A percentile compares a stretch with the other conserved stretches of the same genome.
Evolutionary conservation across 192 early-diverging fungal species (phyloP).

Genomic region (Podila horticola): DNA sequence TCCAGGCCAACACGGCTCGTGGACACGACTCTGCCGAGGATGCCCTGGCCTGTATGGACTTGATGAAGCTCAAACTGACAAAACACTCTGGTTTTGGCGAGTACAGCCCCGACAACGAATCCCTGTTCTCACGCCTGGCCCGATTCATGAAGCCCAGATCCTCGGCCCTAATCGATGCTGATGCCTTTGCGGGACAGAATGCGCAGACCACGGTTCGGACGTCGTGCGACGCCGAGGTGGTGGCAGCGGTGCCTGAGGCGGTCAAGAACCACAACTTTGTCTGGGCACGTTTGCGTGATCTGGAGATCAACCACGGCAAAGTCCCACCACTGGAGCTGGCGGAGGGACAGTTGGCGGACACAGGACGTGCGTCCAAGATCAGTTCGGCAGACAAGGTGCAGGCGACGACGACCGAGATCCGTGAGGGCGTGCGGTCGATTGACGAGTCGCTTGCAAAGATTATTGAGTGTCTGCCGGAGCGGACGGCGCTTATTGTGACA

Average conservation of each 20-base stretch:
- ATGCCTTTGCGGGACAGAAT: constrained; percentile 21
- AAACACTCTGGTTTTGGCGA: constrained; percentile 53
- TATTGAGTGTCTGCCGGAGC: constrained; percentile 36
- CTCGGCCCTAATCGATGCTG: constrained; percentile 35
- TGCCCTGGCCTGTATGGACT: constrained; percentile 71
- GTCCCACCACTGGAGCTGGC: neutral
- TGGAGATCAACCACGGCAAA: constrained; percentile 50
- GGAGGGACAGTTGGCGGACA: constrained; percentile 25
- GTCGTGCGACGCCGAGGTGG: constrained; percentile 31
- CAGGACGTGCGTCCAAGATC: constrained; percentile 22
- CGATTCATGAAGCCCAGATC: constrained; percentile 24
- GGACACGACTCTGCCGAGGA: constrained; percentile 81
- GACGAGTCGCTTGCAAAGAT: constrained; percentile 46
- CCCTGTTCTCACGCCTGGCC: constrained; percentile 46
- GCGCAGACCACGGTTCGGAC: constrained; percentile 30
- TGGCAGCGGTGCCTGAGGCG: constrained; percentile 29
- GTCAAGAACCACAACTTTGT: constrained; percentile 37
- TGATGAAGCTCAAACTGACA: constrained; percentile 66
- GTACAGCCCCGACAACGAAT: constrained; percentile 43
- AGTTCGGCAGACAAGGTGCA: constrained; percentile 42
- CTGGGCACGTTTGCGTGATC: constrained; percentile 44
- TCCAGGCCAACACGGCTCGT: constrained; percentile 58
- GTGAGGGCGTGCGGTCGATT: constrained; percentile 27
- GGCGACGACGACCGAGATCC: constrained; percentile 29
- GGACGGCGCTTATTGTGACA: constrained; percentile 50